Percentiles rank a stretch among this genome's conserved stretches.
phyloP scores from a whole-genome alignment of 1,284 basidiomycete species.

The Microbotryum violaceum region DNA sequence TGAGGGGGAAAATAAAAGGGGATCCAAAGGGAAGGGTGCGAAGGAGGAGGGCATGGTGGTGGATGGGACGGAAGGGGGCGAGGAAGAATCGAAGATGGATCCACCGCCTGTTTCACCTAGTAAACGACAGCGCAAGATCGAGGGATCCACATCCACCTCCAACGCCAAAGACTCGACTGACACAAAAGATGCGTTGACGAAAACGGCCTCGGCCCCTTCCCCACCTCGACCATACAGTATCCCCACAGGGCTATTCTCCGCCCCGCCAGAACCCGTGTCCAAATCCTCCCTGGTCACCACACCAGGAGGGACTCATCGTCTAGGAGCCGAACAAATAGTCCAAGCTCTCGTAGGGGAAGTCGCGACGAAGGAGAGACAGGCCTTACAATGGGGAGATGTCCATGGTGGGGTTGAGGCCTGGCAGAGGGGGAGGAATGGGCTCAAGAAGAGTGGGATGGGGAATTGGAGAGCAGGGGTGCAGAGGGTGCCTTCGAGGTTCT shows the following conservation, averaged over 20 bases:
- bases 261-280: slow-evolving; percentile 6
- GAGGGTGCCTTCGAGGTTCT: slow-evolving; percentile 46
- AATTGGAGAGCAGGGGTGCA: slow-evolving; percentile 78
- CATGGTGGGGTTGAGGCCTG: slow-evolving; percentile 80
- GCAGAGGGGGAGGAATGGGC: slow-evolving; percentile 72
- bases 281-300: slow-evolving; percentile 4
- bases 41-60: neutral
- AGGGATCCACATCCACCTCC: neutral
- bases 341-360: neutral
- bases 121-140: neutral
- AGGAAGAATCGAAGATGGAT: neutral
- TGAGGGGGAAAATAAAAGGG: neutral
- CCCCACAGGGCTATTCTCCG: slow-evolving; percentile 42
- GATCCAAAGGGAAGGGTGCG: neutral
- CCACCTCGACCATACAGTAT: slow-evolving; percentile 1
- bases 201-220: neutral
- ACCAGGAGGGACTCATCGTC: slow-evolving; percentile 4
- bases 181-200: neutral
- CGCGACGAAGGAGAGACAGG: slow-evolving; percentile 3
- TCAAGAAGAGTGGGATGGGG: slow-evolving; percentile 70
- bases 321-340: slow-evolving; percentile 6
- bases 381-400: slow-evolving; percentile 71
- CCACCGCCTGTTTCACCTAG: neutral
- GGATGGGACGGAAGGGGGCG: neutral
- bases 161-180: neutral